These are phyloP conservation scores for Chlorella sp. DNA, from an alignment of 139 green algal species.

Conservation along the genomic window DNA sequence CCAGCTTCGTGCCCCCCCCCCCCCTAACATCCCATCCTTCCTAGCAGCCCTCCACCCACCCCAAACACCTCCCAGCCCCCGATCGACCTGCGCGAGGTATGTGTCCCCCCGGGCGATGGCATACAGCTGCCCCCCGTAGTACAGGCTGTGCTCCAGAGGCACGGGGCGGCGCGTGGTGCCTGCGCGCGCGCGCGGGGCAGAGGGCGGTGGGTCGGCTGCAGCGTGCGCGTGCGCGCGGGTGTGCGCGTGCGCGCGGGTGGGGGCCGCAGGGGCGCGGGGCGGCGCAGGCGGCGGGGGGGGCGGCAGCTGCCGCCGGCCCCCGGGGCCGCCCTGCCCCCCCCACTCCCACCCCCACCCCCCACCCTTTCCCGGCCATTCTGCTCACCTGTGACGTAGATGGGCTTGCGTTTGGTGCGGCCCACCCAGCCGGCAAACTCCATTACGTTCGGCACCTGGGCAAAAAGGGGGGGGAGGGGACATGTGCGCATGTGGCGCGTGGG, in stretches of 20 bases:
- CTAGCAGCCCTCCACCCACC: neutral
- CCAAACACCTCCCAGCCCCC: too few species aligned
- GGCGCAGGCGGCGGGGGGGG: neutral
- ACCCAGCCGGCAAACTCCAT: slow-evolving; percentile 99
- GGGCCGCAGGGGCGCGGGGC: neutral
- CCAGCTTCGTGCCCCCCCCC: neutral
- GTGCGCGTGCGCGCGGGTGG: neutral
- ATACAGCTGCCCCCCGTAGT: slow-evolving; percentile 81
- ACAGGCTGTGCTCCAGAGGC: slow-evolving; percentile 93
- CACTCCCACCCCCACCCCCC: neutral
- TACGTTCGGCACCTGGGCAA: slow-evolving; percentile 94
- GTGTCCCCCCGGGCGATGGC: slow-evolving; percentile 27
- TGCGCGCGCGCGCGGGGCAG: slow-evolving; percentile 27
- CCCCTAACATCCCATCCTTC: neutral
- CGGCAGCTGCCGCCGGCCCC: neutral
- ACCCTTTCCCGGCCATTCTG: neutral
- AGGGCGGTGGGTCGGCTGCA: too few species aligned
- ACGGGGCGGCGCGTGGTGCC: slow-evolving; percentile 89
- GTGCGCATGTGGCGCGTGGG: neutral
- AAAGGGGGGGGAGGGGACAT: slow-evolving; percentile 45
- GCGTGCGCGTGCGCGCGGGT: neutral
- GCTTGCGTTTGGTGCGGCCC: slow-evolving; percentile 89
- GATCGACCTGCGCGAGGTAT: slow-evolving; percentile 23
- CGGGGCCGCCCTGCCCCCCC: neutral
- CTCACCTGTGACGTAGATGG: slow-evolving; percentile 82